Evolutionary conservation across 352 stramenopile genomes (phyloP).

Genomic region (Phytophthora sojae): DNA sequence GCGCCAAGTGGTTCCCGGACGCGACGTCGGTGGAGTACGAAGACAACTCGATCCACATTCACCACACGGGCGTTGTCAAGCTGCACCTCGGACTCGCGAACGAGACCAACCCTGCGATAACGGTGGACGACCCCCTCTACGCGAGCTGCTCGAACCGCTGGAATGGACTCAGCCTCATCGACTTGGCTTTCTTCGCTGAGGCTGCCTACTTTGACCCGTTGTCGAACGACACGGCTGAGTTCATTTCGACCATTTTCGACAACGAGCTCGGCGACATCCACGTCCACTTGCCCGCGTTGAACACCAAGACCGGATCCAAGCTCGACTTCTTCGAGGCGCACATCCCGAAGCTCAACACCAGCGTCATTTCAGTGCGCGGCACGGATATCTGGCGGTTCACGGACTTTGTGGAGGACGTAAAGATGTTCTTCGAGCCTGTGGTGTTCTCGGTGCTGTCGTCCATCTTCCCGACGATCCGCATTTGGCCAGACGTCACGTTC

Average conservation of each 20-base stretch:
- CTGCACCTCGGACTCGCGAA: slow-evolving; percentile 78
- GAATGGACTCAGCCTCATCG: slow-evolving; percentile 78
- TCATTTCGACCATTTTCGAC: slow-evolving; percentile 76
- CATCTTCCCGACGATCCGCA: slow-evolving; percentile 92
- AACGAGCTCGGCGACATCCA: slow-evolving; percentile 51
- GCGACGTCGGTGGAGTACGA: slow-evolving; percentile 74
- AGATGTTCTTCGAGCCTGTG: slow-evolving; percentile 92
- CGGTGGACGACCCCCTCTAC: slow-evolving; percentile 63
- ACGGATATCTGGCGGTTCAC: slow-evolving; percentile 92
- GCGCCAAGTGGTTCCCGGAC: slow-evolving; percentile 69
- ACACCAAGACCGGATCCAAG: slow-evolving; percentile 86
- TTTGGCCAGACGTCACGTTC: slow-evolving; percentile 91
- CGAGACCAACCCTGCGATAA: slow-evolving; percentile 47
- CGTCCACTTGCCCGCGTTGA: slow-evolving; percentile 71
- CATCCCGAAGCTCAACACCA: slow-evolving; percentile 83
- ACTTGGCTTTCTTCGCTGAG: slow-evolving; percentile 88
- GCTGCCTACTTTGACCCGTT: slow-evolving; percentile 90
- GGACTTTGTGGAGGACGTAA: slow-evolving; percentile 92
- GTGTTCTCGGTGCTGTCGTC: slow-evolving; percentile 90
- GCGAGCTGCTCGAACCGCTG: slow-evolving; percentile 81
- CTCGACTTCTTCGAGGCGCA: slow-evolving; percentile 88
- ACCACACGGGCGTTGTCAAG: slow-evolving; percentile 88
- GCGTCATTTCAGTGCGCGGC: slow-evolving; percentile 87
- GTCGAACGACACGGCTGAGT: slow-evolving; percentile 76
- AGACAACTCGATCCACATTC: slow-evolving; percentile 78